Evolutionary conservation across 345 rosid species (phyloP), one percentile per base, ranked within the genome.

Genomic region (Hibiscus mutabilis): DNA sequence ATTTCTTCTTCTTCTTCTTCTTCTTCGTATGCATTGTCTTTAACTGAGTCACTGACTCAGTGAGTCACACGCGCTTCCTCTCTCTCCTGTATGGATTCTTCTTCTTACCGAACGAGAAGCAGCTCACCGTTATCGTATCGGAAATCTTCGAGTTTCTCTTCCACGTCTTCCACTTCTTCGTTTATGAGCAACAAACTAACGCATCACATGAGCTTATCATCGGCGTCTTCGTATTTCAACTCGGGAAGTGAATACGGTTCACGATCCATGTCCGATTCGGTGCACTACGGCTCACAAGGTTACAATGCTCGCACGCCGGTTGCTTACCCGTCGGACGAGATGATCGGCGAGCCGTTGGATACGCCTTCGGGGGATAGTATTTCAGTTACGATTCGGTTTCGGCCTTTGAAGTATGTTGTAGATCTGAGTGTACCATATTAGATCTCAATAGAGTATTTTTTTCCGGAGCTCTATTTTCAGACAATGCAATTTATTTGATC

Each of bases 301-400:
- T 87, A 80, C 47, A 80, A 81, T 37, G 47, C 58, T 62, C 80
- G 59, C 24, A 55, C 88, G 21, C 88, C 96, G 31, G 88, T 84
- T 8, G 87, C 78, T 13, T 92, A 80, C 69, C 81, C 84, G 0
- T 47, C 91, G 2, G 99, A 92, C 22, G 99, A 89, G 82, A 75
- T 96, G 73, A 63, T 85, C 46, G 84, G 80, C 4, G 97, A 89
- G 76, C 87, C 87, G 15, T n/a, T 81, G 4, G 77, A 79, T 57
- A 73, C 88, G 76, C 84, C 82, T 78, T 80, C 90, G 11, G 92
- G 89, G 14, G 98, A 96, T 76, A 96, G 97, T 74, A 96, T 96
- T 35, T 92, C 96, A 65, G 99, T 96, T 67, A 91, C 99, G 76
- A 89, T 96, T 82, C 93, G 99, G 70, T 96, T 96, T 78, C 70